phyloP scores from a whole-genome alignment of 108 stramenopile species.

The Craspedostauros australis region DNA sequence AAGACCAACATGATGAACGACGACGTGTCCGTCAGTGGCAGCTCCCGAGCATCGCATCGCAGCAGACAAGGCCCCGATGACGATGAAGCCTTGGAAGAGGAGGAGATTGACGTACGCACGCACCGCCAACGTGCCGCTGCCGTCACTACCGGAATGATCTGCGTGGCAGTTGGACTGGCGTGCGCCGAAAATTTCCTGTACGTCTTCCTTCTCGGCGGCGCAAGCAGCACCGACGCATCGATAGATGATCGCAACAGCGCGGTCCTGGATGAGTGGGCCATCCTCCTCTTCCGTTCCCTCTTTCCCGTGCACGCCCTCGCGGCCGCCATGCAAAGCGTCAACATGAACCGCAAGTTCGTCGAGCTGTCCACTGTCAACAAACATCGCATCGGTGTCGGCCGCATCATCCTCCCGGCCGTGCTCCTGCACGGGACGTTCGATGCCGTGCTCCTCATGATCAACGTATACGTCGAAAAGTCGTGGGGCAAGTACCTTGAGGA shows the following conservation, averaged over 20 bases:
- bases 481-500: slow-evolving; percentile 56
- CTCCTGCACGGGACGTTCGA: slow-evolving; percentile 83
- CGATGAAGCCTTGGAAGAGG: slow-evolving; percentile 46
- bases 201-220: slow-evolving; percentile 82
- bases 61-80: slow-evolving; percentile 11
- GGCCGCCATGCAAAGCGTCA: slow-evolving; percentile 85
- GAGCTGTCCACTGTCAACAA: slow-evolving; percentile 45
- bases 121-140: slow-evolving; percentile 80
- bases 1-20: slow-evolving; percentile 29
- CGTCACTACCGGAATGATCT: slow-evolving; percentile 85
- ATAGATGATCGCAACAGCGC: slow-evolving; percentile 8
- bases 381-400: slow-evolving; percentile 79
- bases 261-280: slow-evolving; percentile 55
- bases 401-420: slow-evolving; percentile 71
- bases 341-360: slow-evolving; percentile 78
- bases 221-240: background rate
- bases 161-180: slow-evolving; percentile 79
- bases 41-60: slow-evolving; percentile 16
- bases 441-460: slow-evolving; percentile 68
- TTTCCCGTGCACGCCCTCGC: slow-evolving; percentile 83
- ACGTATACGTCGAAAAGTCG: slow-evolving; percentile 63
- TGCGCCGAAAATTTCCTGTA: slow-evolving; percentile 87
- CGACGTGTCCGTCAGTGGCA: slow-evolving; percentile 19
- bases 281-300: slow-evolving; percentile 71
- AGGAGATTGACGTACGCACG: slow-evolving; percentile 64